Base-by-base conservation (phyloP, 805 yeast species). In the Candida adriatica region DNA sequence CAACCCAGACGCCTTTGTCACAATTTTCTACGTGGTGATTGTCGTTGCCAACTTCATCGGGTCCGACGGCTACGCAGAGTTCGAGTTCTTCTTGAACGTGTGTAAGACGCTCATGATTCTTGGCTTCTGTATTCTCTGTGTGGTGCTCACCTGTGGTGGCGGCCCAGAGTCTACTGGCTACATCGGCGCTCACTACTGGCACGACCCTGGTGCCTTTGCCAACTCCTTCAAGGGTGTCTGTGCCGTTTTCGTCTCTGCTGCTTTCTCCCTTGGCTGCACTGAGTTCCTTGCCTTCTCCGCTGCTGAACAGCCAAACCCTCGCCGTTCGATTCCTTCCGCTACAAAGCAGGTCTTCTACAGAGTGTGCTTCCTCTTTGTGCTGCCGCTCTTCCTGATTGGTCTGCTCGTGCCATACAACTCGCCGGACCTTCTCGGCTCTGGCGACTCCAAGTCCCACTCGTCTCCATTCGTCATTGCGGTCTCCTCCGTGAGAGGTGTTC, bases 381-480 rank as follows among this genome's bases (percentile, higher is more conserved):
- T 73, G 26, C 66, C 76, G 6, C 60, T 75, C 43, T 56, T 71
- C 29, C 54, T 76, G 47, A 56, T 76, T 45, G 78, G 80, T 33
- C 60, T 75, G 39, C 57, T 72, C n/a, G 80, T 76, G 30, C 85
- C 86, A 30, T 71, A 68, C 55, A 56, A 61, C 49, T 66, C 70
- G 42, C 55, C 59, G 3, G 60, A 72, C 44, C 57, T 75, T 37
- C 58, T 65, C 49, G 76, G 77, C 26, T 47, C 68, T 1, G 51
- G 66, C 8, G 64, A 69, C 23, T 73, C 74, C 42, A 69, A 74
- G 25, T 57, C 76, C 18, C 59, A 56, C 22, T 78, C 84, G 18
- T 80, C 88, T 13, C 90, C 90, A 16, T 80, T 79, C 51, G 88
- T 80, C 43, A 68, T 80, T 55, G 86, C 88, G 24, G 72, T 79